Base-by-base conservation (phyloP, 345 rosid species). In the Kernera saxatilis region DNA sequence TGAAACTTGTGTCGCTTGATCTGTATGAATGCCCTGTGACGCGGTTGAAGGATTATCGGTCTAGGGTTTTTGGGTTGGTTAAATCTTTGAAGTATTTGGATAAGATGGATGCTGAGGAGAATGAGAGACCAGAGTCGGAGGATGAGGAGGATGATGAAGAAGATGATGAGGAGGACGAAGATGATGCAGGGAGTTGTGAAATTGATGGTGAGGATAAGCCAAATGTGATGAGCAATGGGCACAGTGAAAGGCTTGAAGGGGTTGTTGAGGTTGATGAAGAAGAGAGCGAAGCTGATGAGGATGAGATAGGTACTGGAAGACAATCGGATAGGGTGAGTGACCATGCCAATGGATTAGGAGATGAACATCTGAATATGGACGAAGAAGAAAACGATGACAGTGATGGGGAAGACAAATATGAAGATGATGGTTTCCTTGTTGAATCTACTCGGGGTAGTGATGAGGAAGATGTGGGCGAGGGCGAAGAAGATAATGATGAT, bases 11-110 rank as follows among this genome's bases (percentile, higher is more conserved):
- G 6, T 89, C 92, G 5, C 96, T 89, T 25, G 96, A 89, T 79
- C 84, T 89, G 11, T 89, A 89, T 40, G 84, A 89, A 82, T 89
- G 96, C 75, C 96, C 92, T n/a, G 90, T 89, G 3, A 89, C 96
- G 8, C 77, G 84, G 69, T 77, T 83, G 19, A 81, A 86, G 81
- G 96, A 87, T 79, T 87, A 89, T 72, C 81, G 90, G 64, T 82
- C 92, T 78, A 89, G 86, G 84, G 96, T 85, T 85, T 89, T 89
- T 58, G 88, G 80, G 35, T 64, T 89, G 84, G 82, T 89, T 57
- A 85, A 75, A 64, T 76, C 91, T 19, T 81, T 89, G 82, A 87
- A 84, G 85, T 89, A 83, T 77, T 86, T 89, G 73, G 96, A 89
- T 81, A 89, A 89, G 84, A 89, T 79, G 79, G 96, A 89, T 49